A percentile compares a stretch with the other conserved stretches of the same genome.
Conservation (phyloP, 2,329 filamentous ascomycete species). For the Chrysosporium queenslandicum region DNA sequence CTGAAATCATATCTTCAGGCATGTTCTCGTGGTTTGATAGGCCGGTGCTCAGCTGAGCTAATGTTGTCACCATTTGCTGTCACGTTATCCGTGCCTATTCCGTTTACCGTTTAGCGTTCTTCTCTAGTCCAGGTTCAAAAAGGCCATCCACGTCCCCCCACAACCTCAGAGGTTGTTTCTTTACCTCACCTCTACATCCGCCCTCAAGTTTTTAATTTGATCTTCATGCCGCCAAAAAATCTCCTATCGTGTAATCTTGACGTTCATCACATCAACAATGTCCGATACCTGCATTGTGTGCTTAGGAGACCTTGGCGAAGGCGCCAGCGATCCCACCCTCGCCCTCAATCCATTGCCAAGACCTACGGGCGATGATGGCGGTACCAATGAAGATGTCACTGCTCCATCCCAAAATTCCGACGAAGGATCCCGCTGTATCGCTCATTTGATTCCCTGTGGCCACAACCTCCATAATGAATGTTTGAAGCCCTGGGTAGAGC, state of each 20-base stretch:
- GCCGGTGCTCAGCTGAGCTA: slow-evolving; percentile 5
- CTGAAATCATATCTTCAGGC: background rate
- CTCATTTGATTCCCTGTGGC: slow-evolving; percentile 63
- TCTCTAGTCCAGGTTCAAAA: slow-evolving; percentile 32
- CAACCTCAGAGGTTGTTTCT: slow-evolving; percentile 18
- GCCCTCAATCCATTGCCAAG: slow-evolving; percentile 21
- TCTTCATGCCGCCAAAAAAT: slow-evolving; percentile 33
- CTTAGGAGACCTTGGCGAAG: slow-evolving; percentile 57
- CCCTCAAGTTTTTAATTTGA: slow-evolving; percentile 21
- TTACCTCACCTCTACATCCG: slow-evolving; percentile 22
- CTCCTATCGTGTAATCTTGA: slow-evolving; percentile 23
- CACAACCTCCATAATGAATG: slow-evolving; percentile 91
- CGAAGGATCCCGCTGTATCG: slow-evolving; percentile 45
- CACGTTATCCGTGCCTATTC: slow-evolving; percentile 26
- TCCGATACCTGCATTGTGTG: slow-evolving; percentile 62
- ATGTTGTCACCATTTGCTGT: slow-evolving; percentile 18
- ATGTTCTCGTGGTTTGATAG: slow-evolving; percentile 5
- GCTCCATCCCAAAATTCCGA: slow-evolving; percentile 16
- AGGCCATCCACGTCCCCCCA: slow-evolving; percentile 23
- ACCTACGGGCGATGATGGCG: slow-evolving; percentile 20
- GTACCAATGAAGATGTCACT: slow-evolving; percentile 16
- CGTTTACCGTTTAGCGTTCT: slow-evolving; percentile 11
- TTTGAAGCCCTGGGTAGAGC: slow-evolving; percentile 86
- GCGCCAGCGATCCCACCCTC: slow-evolving; percentile 41
- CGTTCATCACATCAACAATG: slow-evolving; percentile 39